A percentile compares a stretch with the other conserved stretches of the same genome.
Evolutionary conservation across 441 rosid species (phyloP).

Genomic region (Syzygium syzygioides): DNA sequence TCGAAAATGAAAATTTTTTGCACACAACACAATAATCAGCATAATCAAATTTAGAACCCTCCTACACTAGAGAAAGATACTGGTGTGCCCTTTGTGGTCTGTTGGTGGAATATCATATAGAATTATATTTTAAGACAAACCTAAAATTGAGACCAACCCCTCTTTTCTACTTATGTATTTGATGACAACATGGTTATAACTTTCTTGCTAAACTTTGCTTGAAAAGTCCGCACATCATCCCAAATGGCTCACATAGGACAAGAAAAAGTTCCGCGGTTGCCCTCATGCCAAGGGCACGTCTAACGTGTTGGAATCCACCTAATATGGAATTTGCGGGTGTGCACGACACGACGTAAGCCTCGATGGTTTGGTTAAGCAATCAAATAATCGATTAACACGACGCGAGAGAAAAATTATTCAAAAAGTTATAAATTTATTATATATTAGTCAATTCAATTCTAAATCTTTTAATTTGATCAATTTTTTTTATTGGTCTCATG

Average conservation of each 20-base stretch:
- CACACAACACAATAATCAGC: not conserved
- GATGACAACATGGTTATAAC: not conserved
- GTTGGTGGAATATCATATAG: not conserved
- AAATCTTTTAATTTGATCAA: fast-evolving
- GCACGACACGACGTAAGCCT: not conserved
- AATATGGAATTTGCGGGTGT: not conserved
- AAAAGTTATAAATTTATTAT: not conserved
- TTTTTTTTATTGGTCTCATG: too few relatives aligned
- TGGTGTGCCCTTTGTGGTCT: not conserved
- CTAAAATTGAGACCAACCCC: not conserved
- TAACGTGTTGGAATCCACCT: not conserved
- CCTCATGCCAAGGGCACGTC: not conserved
- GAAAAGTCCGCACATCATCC: not conserved
- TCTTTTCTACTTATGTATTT: not conserved
- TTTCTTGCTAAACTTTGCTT: not conserved
- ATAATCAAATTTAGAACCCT: not conserved
- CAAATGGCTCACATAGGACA: not conserved
- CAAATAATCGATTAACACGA: not conserved
- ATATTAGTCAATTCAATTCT: fast-evolving
- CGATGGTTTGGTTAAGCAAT: not conserved
- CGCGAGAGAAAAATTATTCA: not conserved
- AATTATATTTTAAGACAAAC: not conserved
- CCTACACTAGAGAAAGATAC: not conserved
- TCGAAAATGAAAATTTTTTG: not conserved
- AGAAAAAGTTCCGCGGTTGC: not conserved